A percentile compares a stretch with the other conserved stretches of the same genome.
phyloP scores from a whole-genome alignment of 2,329 filamentous ascomycete genomes.

The Tolypocladium ophioglossoides region DNA sequence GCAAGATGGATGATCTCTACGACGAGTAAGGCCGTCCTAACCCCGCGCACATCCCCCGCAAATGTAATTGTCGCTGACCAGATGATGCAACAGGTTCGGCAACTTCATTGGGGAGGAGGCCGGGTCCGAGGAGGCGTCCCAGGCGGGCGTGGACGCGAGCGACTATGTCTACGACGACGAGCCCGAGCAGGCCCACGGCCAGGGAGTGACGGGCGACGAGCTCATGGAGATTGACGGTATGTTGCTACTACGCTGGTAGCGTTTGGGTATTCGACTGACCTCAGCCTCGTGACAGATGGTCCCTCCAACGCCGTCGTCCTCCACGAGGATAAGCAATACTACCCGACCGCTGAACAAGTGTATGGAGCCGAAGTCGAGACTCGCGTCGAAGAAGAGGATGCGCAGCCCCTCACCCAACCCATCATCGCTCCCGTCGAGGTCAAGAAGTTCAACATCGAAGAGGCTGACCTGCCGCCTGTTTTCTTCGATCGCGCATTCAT shows the following conservation, averaged over 20 bases:
- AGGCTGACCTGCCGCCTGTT: slow-evolving; percentile 80
- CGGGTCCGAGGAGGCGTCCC: slow-evolving; percentile 76
- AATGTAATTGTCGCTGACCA: neutral
- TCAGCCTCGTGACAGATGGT: slow-evolving; percentile 42
- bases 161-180: slow-evolving; percentile 79
- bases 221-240: slow-evolving; percentile 86
- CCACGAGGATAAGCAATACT: slow-evolving; percentile 99
- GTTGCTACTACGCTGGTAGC: slow-evolving; percentile 7
- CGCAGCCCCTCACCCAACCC: slow-evolving; percentile 81
- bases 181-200: slow-evolving; percentile 49
- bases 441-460: slow-evolving; percentile 93
- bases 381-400: slow-evolving; percentile 92
- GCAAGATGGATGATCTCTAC: slow-evolving; percentile 84
- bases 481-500: slow-evolving; percentile 85
- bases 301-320: slow-evolving; percentile 95
- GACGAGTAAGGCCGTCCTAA: slow-evolving; percentile 58
- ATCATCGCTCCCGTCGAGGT: slow-evolving; percentile 89
- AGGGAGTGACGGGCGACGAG: slow-evolving; percentile 53
- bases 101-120: slow-evolving; percentile 95
- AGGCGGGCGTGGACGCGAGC: slow-evolving; percentile 61
- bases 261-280: neutral
- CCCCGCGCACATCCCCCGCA: neutral
- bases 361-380: slow-evolving; percentile 94
- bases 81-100: slow-evolving; percentile 57
- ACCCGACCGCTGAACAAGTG: slow-evolving; percentile 92